Evolutionary conservation across 805 yeast species (phyloP).

Genomic region (Tetrapisispora phaffii): DNA sequence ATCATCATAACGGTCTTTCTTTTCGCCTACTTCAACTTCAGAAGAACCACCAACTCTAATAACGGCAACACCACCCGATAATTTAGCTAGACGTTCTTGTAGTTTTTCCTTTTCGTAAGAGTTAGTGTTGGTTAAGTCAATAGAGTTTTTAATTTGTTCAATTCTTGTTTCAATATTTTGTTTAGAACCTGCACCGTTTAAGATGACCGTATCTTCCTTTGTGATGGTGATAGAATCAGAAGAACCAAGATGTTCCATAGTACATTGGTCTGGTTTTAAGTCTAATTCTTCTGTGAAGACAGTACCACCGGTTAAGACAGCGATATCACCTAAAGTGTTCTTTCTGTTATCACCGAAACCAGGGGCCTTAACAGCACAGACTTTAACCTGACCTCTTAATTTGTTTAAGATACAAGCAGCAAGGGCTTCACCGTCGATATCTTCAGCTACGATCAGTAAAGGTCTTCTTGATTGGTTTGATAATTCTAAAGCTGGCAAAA

Average conservation of each 20-base stretch:
- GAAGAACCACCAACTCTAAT: slow-evolving; percentile 95
- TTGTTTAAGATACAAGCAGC: slow-evolving; percentile 97
- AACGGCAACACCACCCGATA: slow-evolving; percentile 97
- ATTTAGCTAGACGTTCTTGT: slow-evolving; percentile 93
- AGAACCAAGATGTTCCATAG: slow-evolving; percentile 80
- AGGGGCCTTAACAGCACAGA: slow-evolving; percentile 95
- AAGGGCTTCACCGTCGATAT: slow-evolving; percentile 93
- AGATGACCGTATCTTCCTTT: slow-evolving; percentile 88
- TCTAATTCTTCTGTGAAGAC: slow-evolving; percentile 81
- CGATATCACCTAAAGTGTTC: slow-evolving; percentile 91
- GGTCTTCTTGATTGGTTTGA: slow-evolving; percentile 93
- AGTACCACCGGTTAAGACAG: slow-evolving; percentile 90
- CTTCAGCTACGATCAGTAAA: slow-evolving; percentile 86
- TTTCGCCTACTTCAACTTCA: slow-evolving; percentile 97
- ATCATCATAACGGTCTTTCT: slow-evolving; percentile 98
- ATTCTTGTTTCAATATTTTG: slow-evolving; percentile 75
- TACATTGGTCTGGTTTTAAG: slow-evolving; percentile 89
- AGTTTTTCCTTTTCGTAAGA: slow-evolving; percentile 95
- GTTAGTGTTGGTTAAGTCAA: slow-evolving; percentile 58
- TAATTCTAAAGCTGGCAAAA: slow-evolving; percentile 84
- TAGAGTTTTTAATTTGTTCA: slow-evolving; percentile 82
- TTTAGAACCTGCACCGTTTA: slow-evolving; percentile 87
- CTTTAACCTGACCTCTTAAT: slow-evolving; percentile 96
- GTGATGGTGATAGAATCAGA: slow-evolving; percentile 88
- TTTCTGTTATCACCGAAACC: slow-evolving; percentile 99